Evolutionary conservation across 768 basidiomycete genomes (phyloP).

Genomic region (Chalciporus sphaerocephalus): DNA sequence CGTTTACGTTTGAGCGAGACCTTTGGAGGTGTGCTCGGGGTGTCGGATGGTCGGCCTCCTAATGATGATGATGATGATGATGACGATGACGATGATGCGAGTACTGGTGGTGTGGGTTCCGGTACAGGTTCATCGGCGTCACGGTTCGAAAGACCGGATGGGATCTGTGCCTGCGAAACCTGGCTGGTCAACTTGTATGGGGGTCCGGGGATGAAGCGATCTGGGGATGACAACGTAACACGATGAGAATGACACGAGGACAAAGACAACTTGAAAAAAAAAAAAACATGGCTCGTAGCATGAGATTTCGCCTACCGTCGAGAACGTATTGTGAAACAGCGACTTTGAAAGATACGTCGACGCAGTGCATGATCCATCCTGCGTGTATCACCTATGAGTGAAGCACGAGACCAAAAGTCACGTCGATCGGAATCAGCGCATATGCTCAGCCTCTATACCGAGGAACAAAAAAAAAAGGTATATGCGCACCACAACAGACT

Average conservation of each 20-base stretch:
- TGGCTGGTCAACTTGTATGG: constrained; percentile 17
- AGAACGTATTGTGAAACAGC: constrained; percentile 28
- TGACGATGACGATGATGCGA: no score
- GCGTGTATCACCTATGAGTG: constrained; percentile 27
- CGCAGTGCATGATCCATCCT: constrained; percentile 29
- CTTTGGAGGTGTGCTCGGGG: constrained; percentile 25
- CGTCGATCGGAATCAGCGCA: constrained; percentile 2
- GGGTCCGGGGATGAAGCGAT: constrained; percentile 12
- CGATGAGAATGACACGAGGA: background rate
- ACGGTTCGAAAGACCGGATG: background rate
- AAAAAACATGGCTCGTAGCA: background rate
- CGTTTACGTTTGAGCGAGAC: constrained; percentile 25
- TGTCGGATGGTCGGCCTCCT: constrained; percentile 9
- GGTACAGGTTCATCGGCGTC: background rate
- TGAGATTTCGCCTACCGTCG: constrained; percentile 24
- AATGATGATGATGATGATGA: background rate
- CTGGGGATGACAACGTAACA: constrained; percentile 5
- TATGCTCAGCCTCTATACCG: constrained; percentile 1
- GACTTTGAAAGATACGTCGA: constrained; percentile 22
- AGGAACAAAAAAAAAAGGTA: background rate
- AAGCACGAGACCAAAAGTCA: background rate
- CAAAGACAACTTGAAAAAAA: no score
- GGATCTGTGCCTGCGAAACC: background rate
- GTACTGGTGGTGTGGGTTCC: background rate
- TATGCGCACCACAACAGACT: constrained; percentile 28